phyloP scores from a whole-genome alignment of 768 basidiomycete species.

The Gelatoporia subvermispora region DNA sequence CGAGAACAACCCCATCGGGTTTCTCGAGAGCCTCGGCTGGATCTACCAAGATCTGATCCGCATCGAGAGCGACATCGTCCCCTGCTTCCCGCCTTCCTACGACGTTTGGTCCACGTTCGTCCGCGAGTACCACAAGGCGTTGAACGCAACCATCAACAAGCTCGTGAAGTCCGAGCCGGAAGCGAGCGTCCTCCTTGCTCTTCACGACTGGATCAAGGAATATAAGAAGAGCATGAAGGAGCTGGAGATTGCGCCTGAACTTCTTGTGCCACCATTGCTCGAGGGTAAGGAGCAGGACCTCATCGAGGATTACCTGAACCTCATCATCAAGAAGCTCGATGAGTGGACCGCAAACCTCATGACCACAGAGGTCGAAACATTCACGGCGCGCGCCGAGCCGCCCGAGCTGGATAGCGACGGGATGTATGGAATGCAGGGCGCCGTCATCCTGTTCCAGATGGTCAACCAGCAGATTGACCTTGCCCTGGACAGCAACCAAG shows the following conservation, averaged over 20 bases:
- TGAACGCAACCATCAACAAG: conserved; percentile 68
- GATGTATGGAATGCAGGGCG: conserved; percentile 82
- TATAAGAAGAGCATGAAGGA: conserved; percentile 96
- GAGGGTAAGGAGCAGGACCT: conserved; percentile 91
- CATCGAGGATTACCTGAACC: conserved; percentile 91
- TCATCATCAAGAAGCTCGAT: conserved; percentile 92
- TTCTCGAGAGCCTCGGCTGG: conserved; percentile 80
- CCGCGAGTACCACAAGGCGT: conserved; percentile 84
- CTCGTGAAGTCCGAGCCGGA: conserved; percentile 74
- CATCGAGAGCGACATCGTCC: conserved; percentile 85
- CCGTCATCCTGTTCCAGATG: conserved; percentile 96
- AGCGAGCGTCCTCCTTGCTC: conserved; percentile 78
- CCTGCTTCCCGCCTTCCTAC: conserved; percentile 89
- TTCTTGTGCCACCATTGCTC: conserved; percentile 84
- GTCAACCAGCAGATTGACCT: conserved; percentile 95
- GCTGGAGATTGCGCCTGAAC: conserved; percentile 73
- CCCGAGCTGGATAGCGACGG: conserved; percentile 90
- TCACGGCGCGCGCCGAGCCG: conserved; percentile 74
- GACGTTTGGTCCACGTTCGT: conserved; percentile 82
- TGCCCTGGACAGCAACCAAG: conserved; percentile 93
- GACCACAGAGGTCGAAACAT: conserved; percentile 84
- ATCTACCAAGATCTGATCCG: conserved; percentile 92
- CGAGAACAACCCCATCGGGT: conserved; percentile 60
- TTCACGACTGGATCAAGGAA: conserved; percentile 94
- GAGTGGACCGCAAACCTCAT: conserved; percentile 96